Base-by-base conservation (phyloP, 257 asterid species). In the Capsicum baccatum region DNA sequence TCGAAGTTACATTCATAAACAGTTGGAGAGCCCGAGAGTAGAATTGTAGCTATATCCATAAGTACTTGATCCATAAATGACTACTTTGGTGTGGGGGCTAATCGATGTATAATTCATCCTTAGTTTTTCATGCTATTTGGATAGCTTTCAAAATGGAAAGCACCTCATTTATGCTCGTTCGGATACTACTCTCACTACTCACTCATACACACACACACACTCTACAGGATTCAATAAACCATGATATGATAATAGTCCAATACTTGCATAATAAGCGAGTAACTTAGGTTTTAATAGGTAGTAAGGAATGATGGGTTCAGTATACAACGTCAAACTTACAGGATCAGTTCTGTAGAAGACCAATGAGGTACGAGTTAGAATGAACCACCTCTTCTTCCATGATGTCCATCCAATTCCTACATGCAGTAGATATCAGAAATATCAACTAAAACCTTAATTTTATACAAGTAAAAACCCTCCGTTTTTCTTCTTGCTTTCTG, bases 321-420 rank as follows among this genome's bases (percentile, higher is more conserved):
- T 13, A 37, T 37, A 82, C 54, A 87, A 79, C n/a, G 17, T 48
- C 83, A 76, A 79, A 92, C 99, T 91, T 89, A 97, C 99, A 52
- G 99, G 99, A 87, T 97, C 99, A 87, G 93, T 97, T 88, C 99
- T 95, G 85, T 93, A 94, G 96, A 97, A 97, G 87, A 97, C 99
- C 92, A 97, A 90, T 84, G 99, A 95, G 69, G 98, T 97, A 48
- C 94, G 96, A 44, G 99, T 97, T 89, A 97, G 88, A 88, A 97
- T 89, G 85, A 97, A 97, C 99, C 99, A 97, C 91, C 99, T 94
- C 89, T 97, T 97, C 93, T 97, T 97, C 99, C 99, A 97, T 79
- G 99, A 97, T 54, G 99, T 97, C 99, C 99, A 97, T 86, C 99
- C 99, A 85, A 97, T 95, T 89, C 99, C 99, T 97, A 88, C 85